Percentiles rank a stretch among this genome's conserved stretches.
Evolutionary conservation across 116 monocot species (phyloP).

Genomic region (Posidonia oceanica): DNA sequence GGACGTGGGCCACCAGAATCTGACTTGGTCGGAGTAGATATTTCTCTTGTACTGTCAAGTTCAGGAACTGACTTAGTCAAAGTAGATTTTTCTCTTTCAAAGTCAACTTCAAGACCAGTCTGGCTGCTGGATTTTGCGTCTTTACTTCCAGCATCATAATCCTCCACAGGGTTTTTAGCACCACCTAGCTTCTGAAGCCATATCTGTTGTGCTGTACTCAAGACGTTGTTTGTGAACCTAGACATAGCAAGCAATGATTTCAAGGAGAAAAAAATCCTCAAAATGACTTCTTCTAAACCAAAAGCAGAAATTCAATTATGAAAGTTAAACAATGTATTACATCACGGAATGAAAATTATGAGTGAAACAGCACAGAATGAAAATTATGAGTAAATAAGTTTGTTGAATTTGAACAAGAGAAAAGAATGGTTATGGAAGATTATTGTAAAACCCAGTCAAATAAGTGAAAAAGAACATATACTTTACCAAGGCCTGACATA

Average conservation of each 20-base stretch:
- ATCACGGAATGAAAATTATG: too few relatives aligned
- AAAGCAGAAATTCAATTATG: too few relatives aligned
- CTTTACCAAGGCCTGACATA: too few relatives aligned
- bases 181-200: conserved; percentile 97
- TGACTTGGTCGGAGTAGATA: conserved; percentile 21
- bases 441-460: too few relatives aligned
- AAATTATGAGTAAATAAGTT: too few relatives aligned
- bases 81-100: not conserved
- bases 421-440: too few relatives aligned
- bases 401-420: too few relatives aligned
- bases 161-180: conserved; percentile 66
- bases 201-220: conserved; percentile 85
- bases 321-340: too few relatives aligned
- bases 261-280: not conserved
- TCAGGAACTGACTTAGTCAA: conserved; percentile 15
- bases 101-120: conserved; percentile 22
- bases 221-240: conserved; percentile 86
- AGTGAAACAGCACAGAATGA: too few relatives aligned
- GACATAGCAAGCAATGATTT: not conserved
- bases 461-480: too few relatives aligned
- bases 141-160: conserved; percentile 29
- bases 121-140: conserved; percentile 19
- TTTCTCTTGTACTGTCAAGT: conserved; percentile 17
- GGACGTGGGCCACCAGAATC: conserved; percentile 17
- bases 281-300: too few relatives aligned